Evolutionary conservation across 1,284 basidiomycete genomes (phyloP), one percentile per base, ranked within the genome.

Genomic region (Ustilago crameri): DNA sequence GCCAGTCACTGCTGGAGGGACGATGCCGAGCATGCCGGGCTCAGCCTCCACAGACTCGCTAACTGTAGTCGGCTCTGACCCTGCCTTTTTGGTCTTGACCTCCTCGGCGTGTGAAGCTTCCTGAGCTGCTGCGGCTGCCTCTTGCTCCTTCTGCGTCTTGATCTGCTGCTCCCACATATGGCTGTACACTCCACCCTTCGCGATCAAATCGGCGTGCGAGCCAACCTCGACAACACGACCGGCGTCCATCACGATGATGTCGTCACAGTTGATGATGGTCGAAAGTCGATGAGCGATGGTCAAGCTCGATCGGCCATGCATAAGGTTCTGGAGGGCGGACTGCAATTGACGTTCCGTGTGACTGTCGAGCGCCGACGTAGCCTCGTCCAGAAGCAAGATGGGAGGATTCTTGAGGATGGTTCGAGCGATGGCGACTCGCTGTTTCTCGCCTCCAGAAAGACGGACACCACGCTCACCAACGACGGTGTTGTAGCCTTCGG

Each of bases 331-430:
- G 38, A 83, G 69, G 18, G 80, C 81, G 17, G 61, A 59, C 55
- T 82, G 81, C 22, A 83, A 59, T 44, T 69, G 69, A 30, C 77
- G 74, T 63, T 83, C 81, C 14, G 80, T 83, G 7, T 76, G 71
- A 27, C 74, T 75, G 66, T 83, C 81, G 7, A 83, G 69, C 15
- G 81, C 90, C 88, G 14, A 90, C 1, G 80, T 92, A 14, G 91
- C 91, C 84, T 93, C 91, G 82, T 94, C 93, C 48, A 94, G 82
- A 15, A 94, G 86, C 40, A 95, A 83, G 55, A 94, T 89, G 7
- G 91, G 91, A 17, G 93, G 91, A 79, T 91, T 91, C 84, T 95
- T 95, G 55, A 92, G 84, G 47, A 95, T 86, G 3, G 92, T 93
- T 49, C 93, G 87, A 0, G 93, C 93, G 76, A 96, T 90, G 12